Evolutionary conservation across 805 yeast genomes (phyloP), one percentile per base, ranked within the genome.

Genomic region (Teunomyces lycoperdinae): DNA sequence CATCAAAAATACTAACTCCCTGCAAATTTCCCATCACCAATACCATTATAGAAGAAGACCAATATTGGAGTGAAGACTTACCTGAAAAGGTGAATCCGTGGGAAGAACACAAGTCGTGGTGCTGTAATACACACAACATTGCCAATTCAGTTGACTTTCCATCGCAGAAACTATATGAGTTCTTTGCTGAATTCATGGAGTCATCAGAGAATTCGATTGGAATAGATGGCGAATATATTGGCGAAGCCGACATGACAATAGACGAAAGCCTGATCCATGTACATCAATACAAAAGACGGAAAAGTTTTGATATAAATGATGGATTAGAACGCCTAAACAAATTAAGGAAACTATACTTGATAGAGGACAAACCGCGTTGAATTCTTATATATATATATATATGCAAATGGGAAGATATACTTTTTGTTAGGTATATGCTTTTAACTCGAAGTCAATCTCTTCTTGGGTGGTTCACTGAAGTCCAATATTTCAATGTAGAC

Each of bases 401-500:
- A 36, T 24, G 34, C 14, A 38, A 38, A n/a, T n/a, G 24, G 24
- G 24, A 20, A 20, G 4, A 20, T 20, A 20, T 5, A 20, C 24
- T 4, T 20, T 20, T 20, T 20, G 5, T 20, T 5, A 20, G 24
- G 24, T 6, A 20, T 20, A 20, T 20, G 24, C 24, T 20, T 20
- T 29, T 38, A 38, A 26, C 30, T 38, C 9, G 26, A 13, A 17
- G 39, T 16, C 39, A 34, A 34, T 38, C 28, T 41, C 20, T 41
- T 41, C 14, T 30, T 41, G 11, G 43, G 43, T 6, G 74, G 68
- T 14, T 52, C 62, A 53, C 87, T 85, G 68, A 89, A 92, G 62
- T 90, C 96, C 43, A 90, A 68, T 27, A 94, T 84, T 64, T 91
- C 97, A 50, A 94, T 83, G 61, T 73, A 85, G 2, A 97, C 89